phyloP scores from a whole-genome alignment of 1,139 yeast species.

The Suhomyces guaymorum region DNA sequence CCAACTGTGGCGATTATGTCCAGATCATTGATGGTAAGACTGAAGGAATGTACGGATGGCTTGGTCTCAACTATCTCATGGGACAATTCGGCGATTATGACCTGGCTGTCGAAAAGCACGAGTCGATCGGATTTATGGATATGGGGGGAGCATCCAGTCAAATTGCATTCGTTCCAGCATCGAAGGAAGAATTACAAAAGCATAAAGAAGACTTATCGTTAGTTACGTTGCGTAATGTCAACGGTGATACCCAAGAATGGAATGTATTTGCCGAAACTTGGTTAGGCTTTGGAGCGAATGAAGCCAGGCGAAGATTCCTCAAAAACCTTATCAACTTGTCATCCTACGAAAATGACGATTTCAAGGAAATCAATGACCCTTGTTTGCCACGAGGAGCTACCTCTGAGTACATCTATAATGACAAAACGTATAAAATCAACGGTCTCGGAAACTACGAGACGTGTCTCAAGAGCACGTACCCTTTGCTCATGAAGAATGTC shows the following conservation, averaged over 20 bases:
- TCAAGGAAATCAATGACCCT: slow-evolving; percentile 55
- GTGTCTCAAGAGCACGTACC: slow-evolving; percentile 69
- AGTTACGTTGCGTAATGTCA: slow-evolving; percentile 55
- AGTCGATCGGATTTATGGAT: slow-evolving; percentile 81
- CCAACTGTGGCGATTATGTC: slow-evolving; percentile 61
- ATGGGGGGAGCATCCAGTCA: slow-evolving; percentile 92
- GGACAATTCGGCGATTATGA: slow-evolving; percentile 54
- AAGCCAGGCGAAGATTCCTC: slow-evolving; percentile 67
- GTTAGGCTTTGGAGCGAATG: slow-evolving; percentile 85
- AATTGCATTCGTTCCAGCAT: slow-evolving; percentile 72
- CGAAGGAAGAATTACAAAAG: slow-evolving; percentile 47
- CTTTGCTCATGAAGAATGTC: slow-evolving; percentile 65
- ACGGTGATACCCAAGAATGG: slow-evolving; percentile 67
- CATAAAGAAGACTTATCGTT: slow-evolving; percentile 66
- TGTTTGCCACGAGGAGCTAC: slow-evolving; percentile 67
- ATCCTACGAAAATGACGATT: slow-evolving; percentile 22
- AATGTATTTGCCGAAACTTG: slow-evolving; percentile 77
- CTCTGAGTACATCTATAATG: slow-evolving; percentile 41
- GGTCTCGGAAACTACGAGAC: slow-evolving; percentile 72
- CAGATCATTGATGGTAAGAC: slow-evolving; percentile 78
- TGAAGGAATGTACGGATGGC: slow-evolving; percentile 83
- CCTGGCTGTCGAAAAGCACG: slow-evolving; percentile 31
- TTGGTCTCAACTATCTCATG: slow-evolving; percentile 68
- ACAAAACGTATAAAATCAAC: slow-evolving; percentile 46
- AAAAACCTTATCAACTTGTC: slow-evolving; percentile 45